Evolutionary conservation across 2,329 filamentous ascomycete genomes (phyloP).

Genomic region (Exophiala lecanii-corni): DNA sequence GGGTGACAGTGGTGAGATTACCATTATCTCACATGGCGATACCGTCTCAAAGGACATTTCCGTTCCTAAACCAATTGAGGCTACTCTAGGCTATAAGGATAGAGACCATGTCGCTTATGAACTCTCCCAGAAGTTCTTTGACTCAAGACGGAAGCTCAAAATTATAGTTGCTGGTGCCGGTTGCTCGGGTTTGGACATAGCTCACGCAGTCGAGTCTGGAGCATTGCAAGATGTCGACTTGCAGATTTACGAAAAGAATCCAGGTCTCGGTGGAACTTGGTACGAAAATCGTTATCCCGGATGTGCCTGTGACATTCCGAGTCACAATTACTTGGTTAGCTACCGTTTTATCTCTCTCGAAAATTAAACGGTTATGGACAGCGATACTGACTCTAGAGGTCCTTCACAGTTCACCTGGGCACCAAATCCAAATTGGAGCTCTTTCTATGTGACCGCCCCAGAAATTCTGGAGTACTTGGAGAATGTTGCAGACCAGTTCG

Average conservation of each 20-base stretch:
- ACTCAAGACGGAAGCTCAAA: conserved; percentile 7
- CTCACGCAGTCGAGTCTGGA: conserved; percentile 24
- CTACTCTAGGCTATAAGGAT: background rate
- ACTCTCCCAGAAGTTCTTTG: conserved; percentile 1
- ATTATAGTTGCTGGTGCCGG: conserved; percentile 20
- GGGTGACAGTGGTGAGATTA: too few species aligned
- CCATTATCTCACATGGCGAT: too few species aligned
- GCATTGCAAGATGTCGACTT: conserved; percentile 29
- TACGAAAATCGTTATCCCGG: conserved; percentile 14
- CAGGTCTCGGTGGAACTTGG: conserved; percentile 38
- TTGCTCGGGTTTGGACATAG: conserved; percentile 10
- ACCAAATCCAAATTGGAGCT: conserved; percentile 24
- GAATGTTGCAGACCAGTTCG: conserved; percentile 22
- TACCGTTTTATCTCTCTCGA: too few species aligned
- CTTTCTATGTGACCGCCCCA: conserved; percentile 23
- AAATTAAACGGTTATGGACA: too few species aligned
- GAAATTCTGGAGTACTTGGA: conserved; percentile 30
- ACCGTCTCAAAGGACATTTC: too few species aligned
- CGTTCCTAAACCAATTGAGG: background rate
- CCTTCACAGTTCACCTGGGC: conserved; percentile 38
- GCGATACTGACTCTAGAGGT: too few species aligned
- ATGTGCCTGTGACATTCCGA: conserved; percentile 7
- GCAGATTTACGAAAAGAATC: conserved; percentile 40
- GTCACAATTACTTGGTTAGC: background rate
- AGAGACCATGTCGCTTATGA: background rate